Base-by-base conservation (phyloP, 139 green algal species). In the Coccomyxa sp. region DNA sequence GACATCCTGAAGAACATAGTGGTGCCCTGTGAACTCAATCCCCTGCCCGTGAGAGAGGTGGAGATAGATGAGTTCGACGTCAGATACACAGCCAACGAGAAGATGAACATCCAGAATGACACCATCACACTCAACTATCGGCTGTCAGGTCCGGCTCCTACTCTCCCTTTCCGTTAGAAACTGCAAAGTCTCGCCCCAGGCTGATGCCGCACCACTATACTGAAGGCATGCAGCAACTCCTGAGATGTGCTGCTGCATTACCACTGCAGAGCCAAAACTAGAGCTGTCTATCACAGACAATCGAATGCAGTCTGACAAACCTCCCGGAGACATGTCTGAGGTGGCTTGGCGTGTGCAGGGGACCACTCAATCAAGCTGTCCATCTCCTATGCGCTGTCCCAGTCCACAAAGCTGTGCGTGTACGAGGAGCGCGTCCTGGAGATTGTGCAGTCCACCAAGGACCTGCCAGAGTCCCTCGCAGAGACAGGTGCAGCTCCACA, bases 71-170 rank as follows among this genome's bases (percentile, higher is more conserved):
- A 88, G 68, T 88, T 88, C 55, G 44, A 70, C 3, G 14, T 44
- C 76, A 79, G 91, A 70, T 92, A 92, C 79, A 89, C 82, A 16
- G 77, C 73, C n/a, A 84, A 73, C 73, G 83, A 90, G 78, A 86
- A 84, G 81, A 88, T 90, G 6, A 82, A 93, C 78, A 95, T 96
- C 76, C 85, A 93, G 82, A 96, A 96, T 76, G 93, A 97, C 87
- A 88, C 83, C 39, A 92, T 97, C 80, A 95, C 92, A 4, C 94
- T 94, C 81, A 87, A 88, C 77, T 84, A 78, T 35, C 71, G 54
- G 50, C 70, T 82, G 29, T 55, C 39, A 8, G 75, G 64, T 71
- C 33, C 7, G 64, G 24, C 79, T 75, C 22, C 2, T 12, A 64
- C 50, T 22, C 22, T 64, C 18, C 50, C 27, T 64, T 64, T 6